Evolutionary conservation across 2,329 filamentous ascomycete genomes (phyloP).

Genomic region (Colletotrichum navitas): DNA sequence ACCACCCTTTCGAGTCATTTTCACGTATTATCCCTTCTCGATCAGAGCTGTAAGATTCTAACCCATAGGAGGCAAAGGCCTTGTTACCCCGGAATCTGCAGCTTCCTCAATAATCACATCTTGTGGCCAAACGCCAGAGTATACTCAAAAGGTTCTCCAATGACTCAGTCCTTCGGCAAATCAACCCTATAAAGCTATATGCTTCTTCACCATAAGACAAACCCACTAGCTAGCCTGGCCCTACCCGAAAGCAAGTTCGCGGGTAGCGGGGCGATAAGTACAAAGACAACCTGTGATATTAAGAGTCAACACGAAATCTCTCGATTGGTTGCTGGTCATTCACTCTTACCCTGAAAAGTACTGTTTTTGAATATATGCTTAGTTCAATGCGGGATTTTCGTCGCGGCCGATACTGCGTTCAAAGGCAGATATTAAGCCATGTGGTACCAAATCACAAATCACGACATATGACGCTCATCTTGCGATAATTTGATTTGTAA

Average conservation of each 20-base stretch:
- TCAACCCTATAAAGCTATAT: too few species aligned
- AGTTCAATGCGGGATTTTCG: not conserved
- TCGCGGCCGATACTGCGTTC: too few species aligned
- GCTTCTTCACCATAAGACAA: too few species aligned
- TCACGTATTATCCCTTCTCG: too few species aligned
- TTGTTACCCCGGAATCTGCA: too few species aligned
- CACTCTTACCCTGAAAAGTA: not conserved
- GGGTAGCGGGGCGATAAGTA: not conserved
- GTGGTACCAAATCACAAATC: slow-evolving; percentile 5
- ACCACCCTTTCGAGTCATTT: too few species aligned
- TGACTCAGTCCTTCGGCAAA: too few species aligned
- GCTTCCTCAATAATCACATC: not conserved
- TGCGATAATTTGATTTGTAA: slow-evolving; percentile 29
- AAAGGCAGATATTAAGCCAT: not conserved
- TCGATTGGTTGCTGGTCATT: too few species aligned
- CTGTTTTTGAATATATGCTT: too few species aligned
- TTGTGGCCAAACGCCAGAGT: not conserved
- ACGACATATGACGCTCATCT: not conserved
- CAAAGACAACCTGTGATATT: not conserved
- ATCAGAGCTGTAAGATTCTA: too few species aligned
- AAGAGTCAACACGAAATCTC: not conserved
- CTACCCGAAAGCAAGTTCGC: not conserved
- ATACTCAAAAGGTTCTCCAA: not conserved
- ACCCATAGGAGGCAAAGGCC: too few species aligned
- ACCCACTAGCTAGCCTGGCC: too few species aligned